Conservation (phyloP, 2,329 filamentous ascomycete species). For the Scytalidium sp. region DNA sequence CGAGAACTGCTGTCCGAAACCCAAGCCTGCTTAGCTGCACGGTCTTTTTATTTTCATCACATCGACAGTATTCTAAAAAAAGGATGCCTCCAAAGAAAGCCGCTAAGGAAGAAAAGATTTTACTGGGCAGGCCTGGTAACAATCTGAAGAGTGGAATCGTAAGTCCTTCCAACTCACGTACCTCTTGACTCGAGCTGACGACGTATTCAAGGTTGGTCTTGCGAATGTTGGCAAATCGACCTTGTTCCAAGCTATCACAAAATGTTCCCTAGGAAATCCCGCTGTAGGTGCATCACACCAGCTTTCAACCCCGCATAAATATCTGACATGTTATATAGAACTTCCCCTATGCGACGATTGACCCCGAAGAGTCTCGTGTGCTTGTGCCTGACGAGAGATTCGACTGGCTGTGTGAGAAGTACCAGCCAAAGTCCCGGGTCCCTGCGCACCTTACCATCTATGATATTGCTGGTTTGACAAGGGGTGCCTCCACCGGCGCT, state of each 20-base stretch:
- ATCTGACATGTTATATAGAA: conserved; percentile 53
- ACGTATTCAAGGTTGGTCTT: conserved; percentile 79
- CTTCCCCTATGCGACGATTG: conserved; percentile 98
- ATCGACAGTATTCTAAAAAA: conserved; percentile 53
- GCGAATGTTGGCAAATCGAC: conserved; percentile 99
- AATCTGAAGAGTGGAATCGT: conserved; percentile 99
- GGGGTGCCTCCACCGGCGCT: conserved; percentile 93
- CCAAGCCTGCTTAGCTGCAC: conserved; percentile 31
- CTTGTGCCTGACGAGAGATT: conserved; percentile 94
- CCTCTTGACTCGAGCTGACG: conserved; percentile 9
- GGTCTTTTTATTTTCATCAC: conserved; percentile 41
- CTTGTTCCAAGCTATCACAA: conserved; percentile 98
- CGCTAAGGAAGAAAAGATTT: conserved; percentile 90
- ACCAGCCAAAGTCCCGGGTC: conserved; percentile 96
- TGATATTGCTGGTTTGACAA: conserved; percentile 95
- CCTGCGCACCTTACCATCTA: conserved; percentile 97
- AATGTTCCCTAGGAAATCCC: conserved; percentile 94
- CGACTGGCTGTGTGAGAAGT: conserved; percentile 93
- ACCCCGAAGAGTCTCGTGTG: conserved; percentile 96
- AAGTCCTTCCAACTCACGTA: conserved; percentile 35
- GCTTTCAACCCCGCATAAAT: conserved; percentile 15
- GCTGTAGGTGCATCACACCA: conserved; percentile 62
- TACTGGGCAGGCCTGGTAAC: conserved; percentile 94
- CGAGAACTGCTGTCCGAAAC: conserved; percentile 41
- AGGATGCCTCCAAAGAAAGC: conserved; percentile 93